phyloP scores from a whole-genome alignment of 2,329 filamentous ascomycete species.

The Leptographium procerum region DNA sequence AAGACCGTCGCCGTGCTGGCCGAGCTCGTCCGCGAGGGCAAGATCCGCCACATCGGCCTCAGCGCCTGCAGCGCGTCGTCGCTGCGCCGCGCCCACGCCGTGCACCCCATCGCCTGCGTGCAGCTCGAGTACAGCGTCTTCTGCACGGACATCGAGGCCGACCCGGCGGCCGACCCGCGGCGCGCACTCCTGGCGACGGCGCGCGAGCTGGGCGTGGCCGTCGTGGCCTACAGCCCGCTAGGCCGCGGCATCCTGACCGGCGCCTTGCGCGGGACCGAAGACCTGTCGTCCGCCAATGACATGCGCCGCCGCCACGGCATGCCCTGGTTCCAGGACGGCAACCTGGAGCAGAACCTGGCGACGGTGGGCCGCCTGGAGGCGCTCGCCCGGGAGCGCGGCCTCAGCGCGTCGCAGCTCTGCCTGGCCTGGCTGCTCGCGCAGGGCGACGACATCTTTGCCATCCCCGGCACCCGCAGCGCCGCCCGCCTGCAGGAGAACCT shows the following conservation, averaged over 20 bases:
- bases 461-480: slow-evolving; percentile 8
- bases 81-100: slow-evolving; percentile 33
- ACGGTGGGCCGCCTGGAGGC: background rate
- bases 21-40: slow-evolving; percentile 25
- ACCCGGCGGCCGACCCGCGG: slow-evolving; percentile 10
- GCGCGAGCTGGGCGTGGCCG: slow-evolving; percentile 35
- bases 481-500: slow-evolving; percentile 15
- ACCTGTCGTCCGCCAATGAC: background rate
- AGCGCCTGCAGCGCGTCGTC: slow-evolving; percentile 31
- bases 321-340: slow-evolving; percentile 4
- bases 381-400: background rate
- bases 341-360: slow-evolving; percentile 4
- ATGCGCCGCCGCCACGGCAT: background rate
- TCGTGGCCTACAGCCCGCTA: slow-evolving; percentile 49
- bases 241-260: slow-evolving; percentile 48
- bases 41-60: slow-evolving; percentile 33
- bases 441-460: slow-evolving; percentile 6
- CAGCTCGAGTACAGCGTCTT: slow-evolving; percentile 42
- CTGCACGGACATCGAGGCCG: slow-evolving; percentile 31
- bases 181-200: slow-evolving; percentile 23
- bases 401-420: slow-evolving; percentile 1
- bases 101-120: slow-evolving; percentile 34
- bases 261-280: slow-evolving; percentile 24
- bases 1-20: slow-evolving; percentile 35
- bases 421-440: slow-evolving; percentile 6